Evolutionary conservation across 805 yeast species (phyloP).

Genomic region (Teunomyces funiuensis): DNA sequence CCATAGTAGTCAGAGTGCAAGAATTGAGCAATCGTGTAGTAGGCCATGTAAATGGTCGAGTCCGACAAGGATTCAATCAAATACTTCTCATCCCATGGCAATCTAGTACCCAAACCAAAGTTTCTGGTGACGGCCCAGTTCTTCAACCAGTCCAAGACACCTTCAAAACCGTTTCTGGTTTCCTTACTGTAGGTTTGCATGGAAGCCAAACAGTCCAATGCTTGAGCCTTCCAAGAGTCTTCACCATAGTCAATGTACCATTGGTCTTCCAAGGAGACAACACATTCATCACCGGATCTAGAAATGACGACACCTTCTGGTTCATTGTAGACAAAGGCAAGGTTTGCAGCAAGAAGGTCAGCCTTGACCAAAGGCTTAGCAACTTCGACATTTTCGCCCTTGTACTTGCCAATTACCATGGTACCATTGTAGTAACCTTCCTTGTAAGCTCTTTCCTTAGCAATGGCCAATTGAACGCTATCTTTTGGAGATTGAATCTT

Average conservation of each 20-base stretch:
- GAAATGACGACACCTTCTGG: slow-evolving; percentile 90
- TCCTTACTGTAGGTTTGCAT: slow-evolving; percentile 83
- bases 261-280: slow-evolving; percentile 96
- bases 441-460: slow-evolving; percentile 93
- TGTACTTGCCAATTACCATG: slow-evolving; percentile 76
- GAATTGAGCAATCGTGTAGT: slow-evolving; percentile 85
- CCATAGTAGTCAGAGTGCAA: slow-evolving; percentile 89
- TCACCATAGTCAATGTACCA: slow-evolving; percentile 99
- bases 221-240: slow-evolving; percentile 78
- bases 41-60: slow-evolving; percentile 93
- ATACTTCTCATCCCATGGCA: slow-evolving; percentile 96
- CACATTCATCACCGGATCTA: slow-evolving; percentile 95
- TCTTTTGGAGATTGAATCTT: slow-evolving; percentile 97
- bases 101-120: slow-evolving; percentile 89
- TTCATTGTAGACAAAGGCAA: slow-evolving; percentile 88
- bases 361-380: slow-evolving; percentile 87
- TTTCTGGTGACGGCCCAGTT: slow-evolving; percentile 98
- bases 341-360: slow-evolving; percentile 73
- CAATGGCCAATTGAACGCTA: slow-evolving; percentile 77
- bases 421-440: slow-evolving; percentile 94
- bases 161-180: slow-evolving; percentile 88
- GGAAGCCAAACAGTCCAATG: slow-evolving; percentile 69
- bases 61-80: slow-evolving; percentile 94
- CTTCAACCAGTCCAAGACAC: slow-evolving; percentile 92
- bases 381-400: slow-evolving; percentile 84